Conservation (phyloP, 148 eudicot genomes). For the Rheum nobile region DNA sequence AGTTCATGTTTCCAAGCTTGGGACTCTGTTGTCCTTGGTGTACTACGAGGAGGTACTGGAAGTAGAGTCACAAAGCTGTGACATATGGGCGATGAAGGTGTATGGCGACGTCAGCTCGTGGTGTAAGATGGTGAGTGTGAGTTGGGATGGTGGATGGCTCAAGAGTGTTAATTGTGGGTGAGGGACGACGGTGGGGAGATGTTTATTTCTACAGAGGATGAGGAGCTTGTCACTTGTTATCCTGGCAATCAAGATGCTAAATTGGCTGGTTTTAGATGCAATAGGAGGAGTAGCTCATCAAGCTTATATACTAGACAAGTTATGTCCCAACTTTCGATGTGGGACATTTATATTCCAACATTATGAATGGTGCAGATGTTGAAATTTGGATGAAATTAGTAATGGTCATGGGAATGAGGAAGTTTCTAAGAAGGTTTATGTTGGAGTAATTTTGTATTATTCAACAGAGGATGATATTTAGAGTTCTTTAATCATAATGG, state of each 20-base stretch:
- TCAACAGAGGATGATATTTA: slow-evolving; percentile 85
- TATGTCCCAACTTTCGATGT: too few relatives aligned
- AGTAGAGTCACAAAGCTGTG: background rate
- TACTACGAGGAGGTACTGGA: background rate
- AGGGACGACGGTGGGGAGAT: background rate
- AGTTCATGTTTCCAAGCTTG: background rate
- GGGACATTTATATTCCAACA: too few relatives aligned
- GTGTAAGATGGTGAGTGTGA: background rate
- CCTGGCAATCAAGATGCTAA: background rate
- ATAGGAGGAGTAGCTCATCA: too few relatives aligned
- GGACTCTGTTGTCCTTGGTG: background rate
- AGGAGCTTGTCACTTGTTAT: background rate
- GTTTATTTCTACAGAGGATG: background rate
- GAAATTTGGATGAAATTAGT: too few relatives aligned
- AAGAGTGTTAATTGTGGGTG: background rate
- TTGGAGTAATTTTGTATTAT: slow-evolving; percentile 89
- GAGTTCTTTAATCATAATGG: slow-evolving; percentile 87
- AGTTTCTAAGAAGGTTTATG: slow-evolving; percentile 59
- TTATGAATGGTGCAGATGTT: too few relatives aligned
- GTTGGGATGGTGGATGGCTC: background rate
- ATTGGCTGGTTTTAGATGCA: background rate
- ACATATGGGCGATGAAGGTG: background rate
- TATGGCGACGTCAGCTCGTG: background rate
- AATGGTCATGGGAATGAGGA: slow-evolving; percentile 35
- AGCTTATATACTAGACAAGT: too few relatives aligned